Conservation (phyloP, 768 basidiomycete species). For the Amanita pallidorosea region DNA sequence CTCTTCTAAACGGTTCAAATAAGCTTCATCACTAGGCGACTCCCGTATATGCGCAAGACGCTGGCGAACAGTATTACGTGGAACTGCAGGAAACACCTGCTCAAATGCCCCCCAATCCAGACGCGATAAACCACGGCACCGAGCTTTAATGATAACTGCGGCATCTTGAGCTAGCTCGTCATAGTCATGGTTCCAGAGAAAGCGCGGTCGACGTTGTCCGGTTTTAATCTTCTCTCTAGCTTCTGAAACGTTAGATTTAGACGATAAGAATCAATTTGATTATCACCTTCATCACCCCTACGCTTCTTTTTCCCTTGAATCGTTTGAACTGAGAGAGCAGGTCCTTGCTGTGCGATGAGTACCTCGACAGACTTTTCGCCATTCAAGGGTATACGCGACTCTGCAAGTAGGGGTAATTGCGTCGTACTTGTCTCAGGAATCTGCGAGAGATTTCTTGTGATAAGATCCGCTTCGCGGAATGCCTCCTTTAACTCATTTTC, state of each 20-base stretch:
- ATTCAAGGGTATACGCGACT: constrained; percentile 21
- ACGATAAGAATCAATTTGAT: not conserved
- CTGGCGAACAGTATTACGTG: constrained; percentile 60
- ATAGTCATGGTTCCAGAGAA: constrained; percentile 78
- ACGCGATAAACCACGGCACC: constrained; percentile 50
- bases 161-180: constrained; percentile 87
- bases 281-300: constrained; percentile 13
- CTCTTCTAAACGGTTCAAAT: constrained; percentile 70
- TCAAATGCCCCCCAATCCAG: constrained; percentile 66
- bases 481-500: constrained; percentile 47
- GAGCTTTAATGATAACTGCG: constrained; percentile 69
- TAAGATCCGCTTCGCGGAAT: constrained; percentile 43
- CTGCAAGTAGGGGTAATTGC: not conserved
- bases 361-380: constrained; percentile 40
- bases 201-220: constrained; percentile 45
- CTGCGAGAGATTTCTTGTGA: constrained; percentile 23
- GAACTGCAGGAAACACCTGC: constrained; percentile 73
- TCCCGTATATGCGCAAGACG: constrained; percentile 53
- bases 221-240: constrained; percentile 12
- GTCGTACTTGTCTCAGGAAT: not conserved
- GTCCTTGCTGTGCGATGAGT: constrained; percentile 42
- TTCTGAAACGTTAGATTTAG: not conserved
- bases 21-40: constrained; percentile 57
- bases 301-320: constrained; percentile 20
- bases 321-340: constrained; percentile 21